Conservation (phyloP, 768 basidiomycete species). For the Fistulinella prunicolor region DNA sequence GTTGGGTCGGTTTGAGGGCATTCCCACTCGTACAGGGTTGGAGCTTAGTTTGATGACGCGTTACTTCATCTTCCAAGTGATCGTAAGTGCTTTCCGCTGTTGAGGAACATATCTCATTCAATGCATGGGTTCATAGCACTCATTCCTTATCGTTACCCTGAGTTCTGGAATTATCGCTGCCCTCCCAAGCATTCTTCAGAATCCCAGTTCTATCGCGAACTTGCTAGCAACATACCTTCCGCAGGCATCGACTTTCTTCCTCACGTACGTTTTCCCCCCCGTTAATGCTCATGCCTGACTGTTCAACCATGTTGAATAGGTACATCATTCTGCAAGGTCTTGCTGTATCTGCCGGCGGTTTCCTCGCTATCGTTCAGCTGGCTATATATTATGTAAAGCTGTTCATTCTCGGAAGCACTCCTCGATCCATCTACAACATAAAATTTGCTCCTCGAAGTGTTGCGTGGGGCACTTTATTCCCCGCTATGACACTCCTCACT, state of each 20-base stretch:
- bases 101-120: not conserved
- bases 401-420: slow-evolving; percentile 83
- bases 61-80: slow-evolving; percentile 88
- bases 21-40: slow-evolving; percentile 76
- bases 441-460: slow-evolving; percentile 70
- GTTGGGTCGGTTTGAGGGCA: slow-evolving; percentile 84
- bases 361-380: slow-evolving; percentile 74
- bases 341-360: slow-evolving; percentile 72
- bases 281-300: not conserved
- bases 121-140: slow-evolving; percentile 54
- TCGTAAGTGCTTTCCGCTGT: slow-evolving; percentile 51
- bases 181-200: slow-evolving; percentile 55
- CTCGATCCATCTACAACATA: slow-evolving; percentile 79
- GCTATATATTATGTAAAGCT: slow-evolving; percentile 89
- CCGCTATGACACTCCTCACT: slow-evolving; percentile 66
- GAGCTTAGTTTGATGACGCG: slow-evolving; percentile 92
- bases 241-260: slow-evolving; percentile 83
- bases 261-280: slow-evolving; percentile 50
- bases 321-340: slow-evolving; percentile 82
- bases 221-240: slow-evolving; percentile 81
- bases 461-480: slow-evolving; percentile 77
- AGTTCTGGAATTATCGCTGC: slow-evolving; percentile 80
- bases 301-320: slow-evolving; percentile 31
- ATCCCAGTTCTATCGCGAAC: slow-evolving; percentile 66
- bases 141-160: slow-evolving; percentile 88